Percentiles rank a stretch among this genome's conserved stretches.
phyloP scores from a whole-genome alignment of 2,329 filamentous ascomycete species.

The Colletotrichum nymphaeae region DNA sequence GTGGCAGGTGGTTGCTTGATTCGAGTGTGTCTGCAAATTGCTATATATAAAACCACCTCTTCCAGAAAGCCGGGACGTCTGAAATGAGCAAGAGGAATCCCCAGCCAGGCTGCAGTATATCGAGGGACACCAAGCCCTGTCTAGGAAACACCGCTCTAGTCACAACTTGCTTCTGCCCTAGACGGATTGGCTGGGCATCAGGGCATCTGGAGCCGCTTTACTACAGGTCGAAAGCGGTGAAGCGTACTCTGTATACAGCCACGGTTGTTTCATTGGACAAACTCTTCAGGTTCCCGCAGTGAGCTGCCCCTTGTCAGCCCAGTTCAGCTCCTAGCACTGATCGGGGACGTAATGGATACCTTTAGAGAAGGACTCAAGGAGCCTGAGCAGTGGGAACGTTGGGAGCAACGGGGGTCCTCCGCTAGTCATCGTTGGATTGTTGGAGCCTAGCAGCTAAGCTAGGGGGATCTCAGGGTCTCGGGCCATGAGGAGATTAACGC shows the following conservation, averaged over 20 bases:
- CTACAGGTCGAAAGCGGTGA: conserved; percentile 29
- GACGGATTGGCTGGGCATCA: not conserved
- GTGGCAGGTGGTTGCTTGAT: conserved; percentile 20
- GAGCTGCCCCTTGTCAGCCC: conserved; percentile 15
- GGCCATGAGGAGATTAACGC: conserved; percentile 23
- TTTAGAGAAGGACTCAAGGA: not conserved
- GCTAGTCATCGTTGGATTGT: not conserved
- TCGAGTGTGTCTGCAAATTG: conserved; percentile 12
- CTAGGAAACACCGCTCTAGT: conserved; percentile 2
- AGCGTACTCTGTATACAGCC: conserved; percentile 18
- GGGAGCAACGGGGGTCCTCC: conserved; percentile 1
- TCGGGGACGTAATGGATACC: not conserved
- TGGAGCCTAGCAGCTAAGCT: conserved; percentile 16
- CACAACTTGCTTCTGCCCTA: conserved; percentile 7
- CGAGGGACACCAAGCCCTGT: conserved; percentile 15
- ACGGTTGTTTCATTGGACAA: conserved; percentile 25
- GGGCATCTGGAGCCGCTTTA: conserved; percentile 7
- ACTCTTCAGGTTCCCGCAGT: conserved; percentile 11
- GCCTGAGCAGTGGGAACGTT: not conserved
- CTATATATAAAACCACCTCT: conserved; percentile 35
- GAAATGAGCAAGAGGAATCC: conserved; percentile 1
- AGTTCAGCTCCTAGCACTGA: conserved; percentile 4
- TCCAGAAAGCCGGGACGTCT: conserved; percentile 21
- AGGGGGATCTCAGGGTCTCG: conserved; percentile 15
- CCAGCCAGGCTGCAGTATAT: conserved; percentile 31